Conservation (phyloP, 192 early-diverging fungal genomes). For the Coemansia sp. region DNA sequence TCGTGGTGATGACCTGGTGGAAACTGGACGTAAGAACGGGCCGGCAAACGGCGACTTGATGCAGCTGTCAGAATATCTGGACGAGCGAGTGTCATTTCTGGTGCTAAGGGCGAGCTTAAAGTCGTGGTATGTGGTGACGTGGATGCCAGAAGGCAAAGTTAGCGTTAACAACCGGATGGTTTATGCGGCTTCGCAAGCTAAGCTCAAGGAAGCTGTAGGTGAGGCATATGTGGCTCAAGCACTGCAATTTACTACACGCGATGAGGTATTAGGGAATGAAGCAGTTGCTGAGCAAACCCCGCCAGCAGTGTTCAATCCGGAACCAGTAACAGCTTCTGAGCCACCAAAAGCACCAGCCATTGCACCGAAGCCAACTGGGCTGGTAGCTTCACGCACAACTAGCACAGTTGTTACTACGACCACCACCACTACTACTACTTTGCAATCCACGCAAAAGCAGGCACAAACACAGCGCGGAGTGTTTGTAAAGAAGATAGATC, state of each 20-base stretch:
- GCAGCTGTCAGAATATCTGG: constrained; percentile 38
- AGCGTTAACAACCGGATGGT: constrained; percentile 52
- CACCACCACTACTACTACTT: constrained; percentile 5
- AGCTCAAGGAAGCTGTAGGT: constrained; percentile 48
- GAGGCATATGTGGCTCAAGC: constrained; percentile 23
- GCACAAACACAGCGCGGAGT: constrained; percentile 14
- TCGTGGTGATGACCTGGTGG: constrained; percentile 41
- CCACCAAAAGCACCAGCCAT: constrained; percentile 8
- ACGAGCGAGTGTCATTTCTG: constrained; percentile 32
- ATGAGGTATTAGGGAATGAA: constrained; percentile 39
- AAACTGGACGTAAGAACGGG: constrained; percentile 39
- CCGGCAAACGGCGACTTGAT: constrained; percentile 37
- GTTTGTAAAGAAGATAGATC: constrained; percentile 43
- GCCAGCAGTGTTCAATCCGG: background rate
- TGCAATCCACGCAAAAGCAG: background rate
- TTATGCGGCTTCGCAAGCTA: constrained; percentile 51
- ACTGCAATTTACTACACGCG: constrained; percentile 41
- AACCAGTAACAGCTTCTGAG: too few species aligned
- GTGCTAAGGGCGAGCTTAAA: constrained; percentile 32
- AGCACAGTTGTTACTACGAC: constrained; percentile 3
- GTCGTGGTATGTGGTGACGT: constrained; percentile 51
- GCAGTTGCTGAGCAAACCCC: background rate
- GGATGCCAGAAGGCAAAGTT: constrained; percentile 55
- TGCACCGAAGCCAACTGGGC: constrained; percentile 34
- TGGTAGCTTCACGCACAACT: constrained; percentile 1